A percentile compares a stretch with the other conserved stretches of the same genome.
Conservation (phyloP, 495 filamentous ascomycete species). For the Daldinia vernicosa region DNA sequence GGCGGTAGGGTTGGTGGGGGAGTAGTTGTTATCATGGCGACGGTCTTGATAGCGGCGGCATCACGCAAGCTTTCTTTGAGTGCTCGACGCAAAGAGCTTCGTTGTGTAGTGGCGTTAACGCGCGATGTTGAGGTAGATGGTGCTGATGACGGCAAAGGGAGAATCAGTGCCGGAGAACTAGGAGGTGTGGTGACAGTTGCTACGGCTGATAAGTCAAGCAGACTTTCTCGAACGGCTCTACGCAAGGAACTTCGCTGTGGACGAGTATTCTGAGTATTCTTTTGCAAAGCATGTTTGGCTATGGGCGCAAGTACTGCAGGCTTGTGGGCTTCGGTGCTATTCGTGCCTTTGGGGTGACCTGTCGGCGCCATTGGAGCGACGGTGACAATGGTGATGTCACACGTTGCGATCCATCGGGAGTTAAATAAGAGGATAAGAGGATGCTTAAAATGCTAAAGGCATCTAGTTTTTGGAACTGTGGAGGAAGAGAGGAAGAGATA, state of each 20-base stretch:
- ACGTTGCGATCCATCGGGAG: neutral
- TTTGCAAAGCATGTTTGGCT: neutral
- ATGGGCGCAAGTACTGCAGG: neutral
- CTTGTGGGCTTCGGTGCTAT: neutral
- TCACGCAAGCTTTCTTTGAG: constrained; percentile 13
- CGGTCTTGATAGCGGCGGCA: neutral
- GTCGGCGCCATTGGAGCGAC: constrained; percentile 18
- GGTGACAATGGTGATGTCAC: constrained; percentile 19
- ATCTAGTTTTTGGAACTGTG: neutral
- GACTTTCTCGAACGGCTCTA: constrained; percentile 16
- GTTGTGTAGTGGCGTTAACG: neutral
- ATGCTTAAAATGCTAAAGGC: neutral
- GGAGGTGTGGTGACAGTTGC: neutral
- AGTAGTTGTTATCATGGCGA: neutral
- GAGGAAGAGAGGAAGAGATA: neutral
- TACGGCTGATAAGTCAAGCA: constrained; percentile 1
- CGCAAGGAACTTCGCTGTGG: constrained; percentile 30
- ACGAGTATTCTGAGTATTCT: neutral
- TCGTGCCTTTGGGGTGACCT: neutral
- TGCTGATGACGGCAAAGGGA: neutral
- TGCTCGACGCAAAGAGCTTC: constrained; percentile 32
- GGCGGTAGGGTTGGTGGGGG: neutral
- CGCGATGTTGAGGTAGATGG: neutral
- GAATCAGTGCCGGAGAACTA: neutral
- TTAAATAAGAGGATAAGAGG: neutral